Evolutionary conservation across 202 grass and related monocot species (phyloP).

Genomic region (Miscanthus sacchariflorus): DNA sequence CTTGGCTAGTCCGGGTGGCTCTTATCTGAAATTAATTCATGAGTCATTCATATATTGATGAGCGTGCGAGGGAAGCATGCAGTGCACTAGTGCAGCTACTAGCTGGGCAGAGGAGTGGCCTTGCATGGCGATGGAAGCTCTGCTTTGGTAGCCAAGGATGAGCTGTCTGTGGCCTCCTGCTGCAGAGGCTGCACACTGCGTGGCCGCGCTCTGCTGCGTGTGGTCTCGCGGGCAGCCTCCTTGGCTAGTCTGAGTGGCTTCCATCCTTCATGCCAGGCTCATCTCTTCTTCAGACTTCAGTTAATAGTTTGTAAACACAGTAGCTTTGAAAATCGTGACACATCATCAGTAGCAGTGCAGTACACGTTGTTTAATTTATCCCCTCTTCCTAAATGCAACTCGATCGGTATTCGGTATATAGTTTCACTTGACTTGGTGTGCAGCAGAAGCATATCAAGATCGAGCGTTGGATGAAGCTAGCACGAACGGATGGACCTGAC

Average conservation of each 20-base stretch:
- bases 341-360: neutral
- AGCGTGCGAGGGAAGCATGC: neutral
- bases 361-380: neutral
- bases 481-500: neutral
- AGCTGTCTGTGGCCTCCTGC: constrained; percentile 46
- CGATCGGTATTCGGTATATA: neutral
- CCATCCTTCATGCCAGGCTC: constrained; percentile 47
- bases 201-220: neutral
- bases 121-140: constrained; percentile 41
- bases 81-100: too few relatives aligned
- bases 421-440: constrained; percentile 17
- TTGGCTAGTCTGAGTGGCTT: constrained; percentile 58
- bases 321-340: neutral
- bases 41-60: neutral
- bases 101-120: constrained; percentile 1
- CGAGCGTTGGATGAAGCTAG: neutral
- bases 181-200: neutral
- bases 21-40: constrained; percentile 4
- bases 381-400: neutral
- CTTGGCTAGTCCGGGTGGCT: constrained; percentile 48
- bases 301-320: neutral
- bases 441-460: neutral
- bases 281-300: constrained; percentile 36
- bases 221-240: constrained; percentile 50
- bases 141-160: constrained; percentile 67